Evolutionary conservation across 169 alveolate species (phyloP).

Genomic region (Plasmodium coatneyi): DNA sequence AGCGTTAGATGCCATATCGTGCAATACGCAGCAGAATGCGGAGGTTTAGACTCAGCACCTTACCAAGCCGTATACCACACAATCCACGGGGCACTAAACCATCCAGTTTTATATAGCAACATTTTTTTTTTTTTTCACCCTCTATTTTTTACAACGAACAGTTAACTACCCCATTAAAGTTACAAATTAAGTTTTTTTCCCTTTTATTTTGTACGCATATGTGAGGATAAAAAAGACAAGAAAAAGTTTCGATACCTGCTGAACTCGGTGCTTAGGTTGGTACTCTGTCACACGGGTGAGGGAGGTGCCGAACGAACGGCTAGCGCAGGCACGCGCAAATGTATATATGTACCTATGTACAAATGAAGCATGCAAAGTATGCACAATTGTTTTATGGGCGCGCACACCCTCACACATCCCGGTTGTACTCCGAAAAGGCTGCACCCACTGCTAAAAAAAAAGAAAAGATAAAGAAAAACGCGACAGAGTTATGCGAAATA

Average conservation of each 20-base stretch:
- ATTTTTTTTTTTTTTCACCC: not conserved
- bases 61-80: not conserved
- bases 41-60: not conserved
- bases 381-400: not conserved
- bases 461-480: not conserved
- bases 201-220: not conserved
- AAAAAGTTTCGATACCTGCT: not conserved
- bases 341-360: not conserved
- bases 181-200: not conserved
- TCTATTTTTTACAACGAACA: not conserved
- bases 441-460: not conserved
- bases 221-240: not conserved
- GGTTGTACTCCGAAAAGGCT: not conserved
- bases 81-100: not conserved
- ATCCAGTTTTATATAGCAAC: not conserved
- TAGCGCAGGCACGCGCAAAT: not conserved
- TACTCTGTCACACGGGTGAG: not conserved
- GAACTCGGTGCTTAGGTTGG: not conserved
- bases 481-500: not conserved
- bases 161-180: not conserved
- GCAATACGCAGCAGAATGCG: not conserved
- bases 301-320: not conserved
- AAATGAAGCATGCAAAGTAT: not conserved
- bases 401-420: not conserved
- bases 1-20: not conserved